Evolutionary conservation across 108 stramenopile genomes (phyloP), one percentile per base, ranked within the genome.

Genomic region (Nitzschia sp.): DNA sequence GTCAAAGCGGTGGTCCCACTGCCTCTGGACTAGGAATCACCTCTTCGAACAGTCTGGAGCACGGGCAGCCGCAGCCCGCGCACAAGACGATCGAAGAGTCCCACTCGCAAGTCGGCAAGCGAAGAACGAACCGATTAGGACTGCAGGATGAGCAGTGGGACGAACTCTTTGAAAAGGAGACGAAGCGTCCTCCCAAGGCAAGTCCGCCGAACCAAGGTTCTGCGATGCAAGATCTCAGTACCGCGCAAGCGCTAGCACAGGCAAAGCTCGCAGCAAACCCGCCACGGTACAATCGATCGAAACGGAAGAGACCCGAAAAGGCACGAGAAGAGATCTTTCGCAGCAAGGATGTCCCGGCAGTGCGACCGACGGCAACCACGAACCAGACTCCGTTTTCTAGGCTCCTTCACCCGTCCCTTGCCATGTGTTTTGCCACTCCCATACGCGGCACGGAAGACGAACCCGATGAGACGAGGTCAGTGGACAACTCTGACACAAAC

Each of bases 391-490:
- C 60, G 24, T 75, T 81, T 46, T 71, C 80, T 11, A 61, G 70
- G 19, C 36, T 78, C 4, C 51, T 70, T 1, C 78, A 67, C 61
- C 79, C 64, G 42, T 78, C 64, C 19, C 27, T 72, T 38, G 85
- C 79, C 9, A 56, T 86, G 27, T 86, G 85, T 63, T 86, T 86
- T 74, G 85, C 85, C 17, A 81, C 80, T n/a, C 85, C 85, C 3
- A 68, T 86, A 23, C 73, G 85, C 1, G 74, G 77, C 23, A 64
- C 72, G 0, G 79, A 82, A 38, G 82, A 86, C 45, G 51, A 70
- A 29, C 31, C 59, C 1, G 77, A 68, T 27, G 74, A 81, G 0
- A 64, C 34, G 38, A 62, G 56, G 35, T 54, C 47, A 2, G 62
- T 61, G 46, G 54, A 66, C 19, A 54, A 36, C 2, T 79, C 78